Base-by-base conservation (phyloP, 2,329 filamentous ascomycete species). In the Sarocladium oryzae region DNA sequence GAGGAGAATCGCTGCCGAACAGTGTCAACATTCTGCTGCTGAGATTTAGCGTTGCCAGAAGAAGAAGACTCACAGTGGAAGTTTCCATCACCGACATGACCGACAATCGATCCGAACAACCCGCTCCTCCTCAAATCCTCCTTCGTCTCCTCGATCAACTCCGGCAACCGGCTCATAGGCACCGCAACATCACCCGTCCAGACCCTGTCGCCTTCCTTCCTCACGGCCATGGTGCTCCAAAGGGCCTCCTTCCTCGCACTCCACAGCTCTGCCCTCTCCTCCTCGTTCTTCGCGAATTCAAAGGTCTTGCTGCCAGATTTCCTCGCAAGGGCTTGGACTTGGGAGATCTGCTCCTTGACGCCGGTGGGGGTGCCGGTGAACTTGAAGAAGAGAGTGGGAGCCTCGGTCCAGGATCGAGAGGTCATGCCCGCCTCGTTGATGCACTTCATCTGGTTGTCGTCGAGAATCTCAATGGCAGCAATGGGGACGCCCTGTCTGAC, bases 121-220 rank as follows among this genome's bases (percentile, higher is more conserved):
- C 72, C 72, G 48, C 70, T 74, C 63, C 62, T 66, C 53, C 58
- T 60, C 55, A 75, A 63, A 18, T 72, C 67, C 52, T 66, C 65
- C 63, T 74, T 73, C 1, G 88, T 90, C 66, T 86, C 79, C 66
- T 90, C 87, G 57, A 92, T 89, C 53, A 91, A 82, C 55, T 86
- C 78, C 3, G 88, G 81, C 59, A 93, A 66, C 54, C 78, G 74
- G 56, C 81, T 87, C 65, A 93, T 84, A 13, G 89, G 89, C 51
- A 95, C 89, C 0, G 89, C 89, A 10, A 93, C 89, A 61, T 95
- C 89, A 1, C 87, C 88, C 0, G 88, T 92, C 88, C 88, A 93
- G 3, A 93, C 85, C 51, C 80, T 81, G 56, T 91, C 84, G n/a
- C 75, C 79, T 40, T 63, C 78, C 70, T 67, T 80, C 70, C 68